Base-by-base conservation (phyloP, 78 protist genomes). In the Dictyostelium citrinum region DNA sequence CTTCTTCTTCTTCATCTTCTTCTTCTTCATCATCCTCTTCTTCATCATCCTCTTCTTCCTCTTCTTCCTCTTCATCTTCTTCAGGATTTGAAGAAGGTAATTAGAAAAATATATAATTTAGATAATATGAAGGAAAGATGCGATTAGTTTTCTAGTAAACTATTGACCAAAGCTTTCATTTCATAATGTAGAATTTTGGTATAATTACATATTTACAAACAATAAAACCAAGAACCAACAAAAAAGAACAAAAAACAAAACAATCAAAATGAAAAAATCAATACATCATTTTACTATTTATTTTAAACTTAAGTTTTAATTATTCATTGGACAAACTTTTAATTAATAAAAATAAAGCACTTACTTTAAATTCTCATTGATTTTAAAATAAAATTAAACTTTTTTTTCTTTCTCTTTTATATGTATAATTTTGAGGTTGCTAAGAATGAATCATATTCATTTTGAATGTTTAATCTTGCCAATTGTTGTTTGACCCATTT, bases 401-500 rank as follows among this genome's bases (percentile, higher is more conserved):
- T 16, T 17, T 20, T 58, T 58, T 5, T 58, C 22, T 20, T 58
- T 0, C 29, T 29, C 2, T 67, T 29, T 49, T 49, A 55, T 71
- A 39, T 29, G 12, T 31, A 20, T 20, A 7, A 17, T 33, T 72
- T 72, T 37, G 79, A 27, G 16, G 20, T 0, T 4, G 31, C 45
- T 16, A 72, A 72, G 33, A 72, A 72, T 17, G 35, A 27, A 33
- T 51, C 68, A 51, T 41, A 78, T 49, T 49, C 14, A 29, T 14
- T 27, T 24, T 31, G 22, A n/a, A 24, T 20, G 20, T 84, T 84
- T 5, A 35, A n/a, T 75, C 64, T 64, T 33, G 76, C 41, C n/a
- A 84, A n/a, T 58, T 84, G 91, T 41, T 51, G 49, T 24, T 72
- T 75, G 2, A 84, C 55, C 37, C 49, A 84, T 55, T 84, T 84